These are phyloP conservation scores for Rhododendron molle DNA, from an alignment of 148 eudicot species.

Conservation along the genomic window DNA sequence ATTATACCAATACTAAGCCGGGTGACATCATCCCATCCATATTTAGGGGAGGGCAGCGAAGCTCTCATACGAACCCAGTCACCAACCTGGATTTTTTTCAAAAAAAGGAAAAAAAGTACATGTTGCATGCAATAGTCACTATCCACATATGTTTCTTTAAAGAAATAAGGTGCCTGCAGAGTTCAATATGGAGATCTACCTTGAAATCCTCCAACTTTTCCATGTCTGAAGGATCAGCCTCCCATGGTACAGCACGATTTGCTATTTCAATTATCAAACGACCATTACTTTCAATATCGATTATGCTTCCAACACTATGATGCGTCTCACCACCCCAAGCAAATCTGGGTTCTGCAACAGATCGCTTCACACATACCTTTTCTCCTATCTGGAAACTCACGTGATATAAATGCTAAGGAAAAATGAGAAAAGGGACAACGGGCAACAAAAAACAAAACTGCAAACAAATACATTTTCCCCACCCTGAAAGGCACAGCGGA, in stretches of 20 bases:
- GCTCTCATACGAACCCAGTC: constrained; percentile 87
- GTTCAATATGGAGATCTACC: constrained; percentile 37
- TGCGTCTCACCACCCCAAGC: constrained; percentile 99
- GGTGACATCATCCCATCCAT: constrained; percentile 90
- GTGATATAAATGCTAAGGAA: constrained; percentile 2
- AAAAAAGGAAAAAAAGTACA: neutral
- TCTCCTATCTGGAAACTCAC: constrained; percentile 59
- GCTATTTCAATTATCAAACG: constrained; percentile 82
- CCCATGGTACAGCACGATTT: constrained; percentile 87
- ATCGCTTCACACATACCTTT: constrained; percentile 83
- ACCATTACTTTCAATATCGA: constrained; percentile 85
- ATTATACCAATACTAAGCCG: constrained; percentile 74
- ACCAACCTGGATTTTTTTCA: constrained; percentile 48
- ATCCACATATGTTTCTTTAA: neutral
- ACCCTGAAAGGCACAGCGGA: constrained; percentile 81
- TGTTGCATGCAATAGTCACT: neutral
- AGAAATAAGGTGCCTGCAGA: neutral
- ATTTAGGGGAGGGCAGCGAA: constrained; percentile 90
- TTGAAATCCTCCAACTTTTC: constrained; percentile 90
- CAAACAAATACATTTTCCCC: constrained; percentile 2
- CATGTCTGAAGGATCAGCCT: constrained; percentile 97
- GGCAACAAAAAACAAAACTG: neutral
- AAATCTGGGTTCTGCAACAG: constrained; percentile 93
- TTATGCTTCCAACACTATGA: constrained; percentile 85
- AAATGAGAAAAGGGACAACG: neutral